phyloP scores from a whole-genome alignment of 306 rosid genomes.

The Trifolium pratense region DNA sequence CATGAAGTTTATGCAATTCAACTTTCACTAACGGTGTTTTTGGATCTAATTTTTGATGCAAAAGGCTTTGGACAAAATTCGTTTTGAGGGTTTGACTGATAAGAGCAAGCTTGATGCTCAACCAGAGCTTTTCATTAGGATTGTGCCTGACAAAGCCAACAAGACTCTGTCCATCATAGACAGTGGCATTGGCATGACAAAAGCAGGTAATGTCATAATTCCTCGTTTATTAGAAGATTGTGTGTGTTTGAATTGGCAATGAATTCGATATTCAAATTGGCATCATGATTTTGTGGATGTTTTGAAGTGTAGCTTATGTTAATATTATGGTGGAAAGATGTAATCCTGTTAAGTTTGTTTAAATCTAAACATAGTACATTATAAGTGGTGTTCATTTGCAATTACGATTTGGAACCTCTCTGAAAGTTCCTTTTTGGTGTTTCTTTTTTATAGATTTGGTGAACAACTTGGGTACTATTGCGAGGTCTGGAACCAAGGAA shows the following conservation, averaged over 20 bases:
- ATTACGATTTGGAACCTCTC: neutral
- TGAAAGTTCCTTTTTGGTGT: neutral
- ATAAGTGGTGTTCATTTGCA: neutral
- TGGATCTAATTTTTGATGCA: neutral
- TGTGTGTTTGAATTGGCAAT: neutral
- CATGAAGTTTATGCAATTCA: neutral
- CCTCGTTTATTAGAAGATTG: neutral
- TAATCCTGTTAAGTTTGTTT: neutral
- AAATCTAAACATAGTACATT: neutral
- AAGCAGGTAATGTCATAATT: conserved; percentile 54
- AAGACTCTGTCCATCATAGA: conserved; percentile 69
- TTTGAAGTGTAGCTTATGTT: neutral
- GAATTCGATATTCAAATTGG: neutral
- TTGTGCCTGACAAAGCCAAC: conserved; percentile 67
- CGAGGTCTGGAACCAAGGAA: conserved; percentile 75
- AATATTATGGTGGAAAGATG: neutral
- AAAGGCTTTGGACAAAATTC: conserved; percentile 73
- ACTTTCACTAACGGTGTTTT: neutral
- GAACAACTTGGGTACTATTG: conserved; percentile 78
- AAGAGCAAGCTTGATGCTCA: conserved; percentile 71
- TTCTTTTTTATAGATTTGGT: conserved; percentile 56
- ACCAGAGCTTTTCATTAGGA: conserved; percentile 71
- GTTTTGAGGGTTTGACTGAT: conserved; percentile 63
- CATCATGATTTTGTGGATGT: neutral
- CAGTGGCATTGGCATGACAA: conserved; percentile 78